Conservation (phyloP, 2,329 filamentous ascomycete species). For the Diaporthe batatas region DNA sequence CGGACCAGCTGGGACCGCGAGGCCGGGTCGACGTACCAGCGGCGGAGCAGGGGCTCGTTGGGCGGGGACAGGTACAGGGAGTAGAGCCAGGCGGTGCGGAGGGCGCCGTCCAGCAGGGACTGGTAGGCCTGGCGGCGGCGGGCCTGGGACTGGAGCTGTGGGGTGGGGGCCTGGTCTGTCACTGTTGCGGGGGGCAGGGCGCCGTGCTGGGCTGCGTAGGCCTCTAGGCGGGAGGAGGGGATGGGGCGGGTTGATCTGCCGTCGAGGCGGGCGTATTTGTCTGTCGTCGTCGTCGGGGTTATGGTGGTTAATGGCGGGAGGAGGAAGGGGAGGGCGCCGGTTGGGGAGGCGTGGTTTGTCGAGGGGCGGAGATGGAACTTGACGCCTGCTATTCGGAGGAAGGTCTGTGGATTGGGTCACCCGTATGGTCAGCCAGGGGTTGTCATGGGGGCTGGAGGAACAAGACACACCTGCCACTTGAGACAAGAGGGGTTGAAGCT, state of each 20-base stretch:
- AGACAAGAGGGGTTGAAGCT: constrained; percentile 94
- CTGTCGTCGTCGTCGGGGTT: background rate
- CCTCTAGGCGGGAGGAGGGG: constrained; percentile 39
- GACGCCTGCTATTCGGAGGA: constrained; percentile 81
- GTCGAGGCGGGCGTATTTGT: constrained; percentile 45
- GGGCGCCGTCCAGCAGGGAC: constrained; percentile 79
- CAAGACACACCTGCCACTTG: constrained; percentile 87
- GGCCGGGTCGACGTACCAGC: constrained; percentile 78
- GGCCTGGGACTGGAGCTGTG: constrained; percentile 49
- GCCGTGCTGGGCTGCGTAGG: constrained; percentile 39
- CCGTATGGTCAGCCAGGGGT: background rate
- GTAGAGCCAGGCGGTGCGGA: constrained; percentile 92
- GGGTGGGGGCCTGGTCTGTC: constrained; percentile 56
- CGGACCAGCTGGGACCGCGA: constrained; percentile 73
- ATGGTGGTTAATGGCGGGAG: constrained; percentile 61
- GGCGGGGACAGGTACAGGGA: constrained; percentile 80
- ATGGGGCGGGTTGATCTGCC: constrained; percentile 53
- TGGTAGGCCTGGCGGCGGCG: constrained; percentile 76
- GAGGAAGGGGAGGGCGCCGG: constrained; percentile 89
- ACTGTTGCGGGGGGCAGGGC: constrained; percentile 14
- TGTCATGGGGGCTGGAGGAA: background rate
- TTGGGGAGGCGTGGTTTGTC: constrained; percentile 93
- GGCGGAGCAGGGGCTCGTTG: constrained; percentile 77
- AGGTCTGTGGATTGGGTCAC: constrained; percentile 71
- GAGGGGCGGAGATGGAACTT: constrained; percentile 77